A percentile compares a stretch with the other conserved stretches of the same genome.
phyloP scores from a whole-genome alignment of 139 green algal species.

The Tetratostichococcus sp. region DNA sequence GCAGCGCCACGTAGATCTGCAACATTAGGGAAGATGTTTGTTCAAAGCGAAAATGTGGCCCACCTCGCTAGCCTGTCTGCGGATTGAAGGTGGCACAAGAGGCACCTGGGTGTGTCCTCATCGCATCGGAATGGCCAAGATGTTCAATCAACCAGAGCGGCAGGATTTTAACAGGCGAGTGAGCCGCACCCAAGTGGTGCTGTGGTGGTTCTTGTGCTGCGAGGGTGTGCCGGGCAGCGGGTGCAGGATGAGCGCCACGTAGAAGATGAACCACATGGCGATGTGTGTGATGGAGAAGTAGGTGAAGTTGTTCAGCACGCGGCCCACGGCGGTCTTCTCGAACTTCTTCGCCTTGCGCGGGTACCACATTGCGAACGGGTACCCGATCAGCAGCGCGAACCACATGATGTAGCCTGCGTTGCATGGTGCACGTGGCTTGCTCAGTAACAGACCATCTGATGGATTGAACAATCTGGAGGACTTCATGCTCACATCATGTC shows the following conservation, averaged over 20 bases:
- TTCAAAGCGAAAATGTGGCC: too few species aligned
- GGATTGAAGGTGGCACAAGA: too few species aligned
- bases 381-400: neutral
- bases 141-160: too few species aligned
- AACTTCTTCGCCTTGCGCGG: neutral
- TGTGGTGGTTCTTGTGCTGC: neutral
- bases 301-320: slow-evolving; percentile 15
- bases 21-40: neutral
- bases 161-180: too few species aligned
- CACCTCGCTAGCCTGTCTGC: too few species aligned
- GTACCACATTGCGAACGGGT: neutral
- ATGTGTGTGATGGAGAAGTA: slow-evolving; percentile 10
- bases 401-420: neutral
- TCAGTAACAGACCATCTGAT: too few species aligned
- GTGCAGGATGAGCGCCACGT: slow-evolving; percentile 16
- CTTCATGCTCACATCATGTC: too few species aligned
- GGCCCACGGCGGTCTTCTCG: neutral
- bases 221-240: slow-evolving; percentile 5
- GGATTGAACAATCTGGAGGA: too few species aligned
- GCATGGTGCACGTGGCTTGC: too few species aligned
- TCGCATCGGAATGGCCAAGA: too few species aligned
- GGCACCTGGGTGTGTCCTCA: too few species aligned
- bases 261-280: slow-evolving; percentile 18
- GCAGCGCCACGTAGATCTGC: slow-evolving; percentile 1
- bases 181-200: neutral